Evolutionary conservation across 202 grass and related monocot genomes (phyloP).

Genomic region (Carex arenaria): DNA sequence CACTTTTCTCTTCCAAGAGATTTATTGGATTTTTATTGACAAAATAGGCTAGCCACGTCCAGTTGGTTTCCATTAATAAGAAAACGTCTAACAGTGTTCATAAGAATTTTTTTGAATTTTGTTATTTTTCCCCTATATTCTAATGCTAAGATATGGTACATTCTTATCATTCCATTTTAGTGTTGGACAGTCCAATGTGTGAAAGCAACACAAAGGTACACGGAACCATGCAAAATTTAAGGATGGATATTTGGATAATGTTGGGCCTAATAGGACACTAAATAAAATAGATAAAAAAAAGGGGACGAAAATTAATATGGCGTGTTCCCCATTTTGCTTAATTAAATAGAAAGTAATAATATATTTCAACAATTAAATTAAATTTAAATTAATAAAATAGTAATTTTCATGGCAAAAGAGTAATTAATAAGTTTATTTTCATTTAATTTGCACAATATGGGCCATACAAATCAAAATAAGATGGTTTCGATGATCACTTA

Average conservation of each 20-base stretch:
- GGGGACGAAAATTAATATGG: background rate
- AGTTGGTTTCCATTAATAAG: background rate
- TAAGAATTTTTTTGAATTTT: background rate
- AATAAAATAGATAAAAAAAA: background rate
- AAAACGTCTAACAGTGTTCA: background rate
- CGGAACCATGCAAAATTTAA: background rate
- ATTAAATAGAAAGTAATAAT: background rate
- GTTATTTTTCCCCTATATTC: background rate
- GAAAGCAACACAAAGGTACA: slow-evolving; percentile 14
- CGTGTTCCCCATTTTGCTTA: background rate
- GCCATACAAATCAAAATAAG: background rate
- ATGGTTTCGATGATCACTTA: background rate
- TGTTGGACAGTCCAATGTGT: background rate
- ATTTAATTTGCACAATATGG: background rate
- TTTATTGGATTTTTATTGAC: background rate
- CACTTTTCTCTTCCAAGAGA: background rate
- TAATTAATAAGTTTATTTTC: background rate
- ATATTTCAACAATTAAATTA: background rate
- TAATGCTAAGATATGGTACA: background rate
- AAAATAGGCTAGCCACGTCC: background rate
- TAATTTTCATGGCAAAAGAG: background rate
- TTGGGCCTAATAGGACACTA: background rate
- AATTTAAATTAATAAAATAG: background rate
- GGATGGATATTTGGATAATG: slow-evolving; percentile 12
- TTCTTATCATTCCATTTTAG: slow-evolving; percentile 7